phyloP scores from a whole-genome alignment of 495 filamentous ascomycete species.

The Aspergillus conjunctus region DNA sequence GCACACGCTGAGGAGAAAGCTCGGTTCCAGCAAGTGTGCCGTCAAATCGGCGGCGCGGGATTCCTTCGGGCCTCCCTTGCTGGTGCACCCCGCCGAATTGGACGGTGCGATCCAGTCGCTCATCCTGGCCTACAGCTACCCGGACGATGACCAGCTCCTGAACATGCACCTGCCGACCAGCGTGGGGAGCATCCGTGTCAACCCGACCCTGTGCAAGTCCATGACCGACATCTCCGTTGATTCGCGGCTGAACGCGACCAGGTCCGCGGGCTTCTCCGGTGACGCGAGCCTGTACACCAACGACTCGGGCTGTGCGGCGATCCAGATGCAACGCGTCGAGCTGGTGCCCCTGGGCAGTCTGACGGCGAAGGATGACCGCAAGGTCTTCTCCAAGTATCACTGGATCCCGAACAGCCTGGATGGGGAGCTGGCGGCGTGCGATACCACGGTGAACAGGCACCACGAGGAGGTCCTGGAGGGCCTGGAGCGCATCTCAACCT shows the following conservation, averaged over 20 bases:
- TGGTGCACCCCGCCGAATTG: slow-evolving; percentile 3
- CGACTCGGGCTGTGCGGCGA: no score
- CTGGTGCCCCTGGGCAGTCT: slow-evolving; percentile 1
- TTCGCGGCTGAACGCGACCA: not conserved
- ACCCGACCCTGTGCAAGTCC: not conserved
- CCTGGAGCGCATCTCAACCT: not conserved
- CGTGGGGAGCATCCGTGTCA: not conserved
- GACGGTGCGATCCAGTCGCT: not conserved
- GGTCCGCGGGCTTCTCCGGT: not conserved
- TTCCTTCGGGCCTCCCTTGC: no score
- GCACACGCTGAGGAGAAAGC: not conserved
- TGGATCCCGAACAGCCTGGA: not conserved
- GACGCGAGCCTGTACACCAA: not conserved
- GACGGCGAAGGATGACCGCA: not conserved
- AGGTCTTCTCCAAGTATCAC: slow-evolving; percentile 6
- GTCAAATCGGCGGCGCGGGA: no score
- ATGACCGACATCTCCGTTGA: not conserved
- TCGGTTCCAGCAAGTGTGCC: no score
- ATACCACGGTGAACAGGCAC: not conserved
- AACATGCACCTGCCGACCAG: slow-evolving; percentile 1
- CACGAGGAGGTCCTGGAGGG: not conserved
- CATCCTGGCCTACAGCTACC: not conserved
- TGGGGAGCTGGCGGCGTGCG: no score
- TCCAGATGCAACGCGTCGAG: slow-evolving; percentile 2
- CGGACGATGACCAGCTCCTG: not conserved